Evolutionary conservation across 345 rosid species (phyloP).

Genomic region (Leavenworthia alabamica): DNA sequence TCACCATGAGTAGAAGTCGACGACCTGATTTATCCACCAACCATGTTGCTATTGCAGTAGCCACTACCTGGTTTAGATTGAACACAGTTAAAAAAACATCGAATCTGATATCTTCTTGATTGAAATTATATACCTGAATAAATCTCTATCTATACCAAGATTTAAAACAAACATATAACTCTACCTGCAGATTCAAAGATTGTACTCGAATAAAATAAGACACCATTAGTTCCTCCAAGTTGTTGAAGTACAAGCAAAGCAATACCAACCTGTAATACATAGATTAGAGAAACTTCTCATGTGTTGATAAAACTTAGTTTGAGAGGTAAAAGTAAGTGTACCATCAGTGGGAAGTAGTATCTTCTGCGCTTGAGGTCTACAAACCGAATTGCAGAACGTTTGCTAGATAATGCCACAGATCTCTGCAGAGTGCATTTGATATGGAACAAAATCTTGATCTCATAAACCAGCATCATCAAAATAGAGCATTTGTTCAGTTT

Average conservation of each 20-base stretch:
- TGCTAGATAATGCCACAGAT: slow-evolving; percentile 71
- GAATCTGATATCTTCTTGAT: not conserved
- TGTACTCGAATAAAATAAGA: slow-evolving; percentile 82
- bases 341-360: slow-evolving; percentile 95
- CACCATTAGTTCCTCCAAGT: slow-evolving; percentile 87
- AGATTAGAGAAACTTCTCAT: slow-evolving; percentile 2
- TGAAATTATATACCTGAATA: slow-evolving; percentile 56
- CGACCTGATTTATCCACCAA: slow-evolving; percentile 85
- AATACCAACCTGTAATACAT: slow-evolving; percentile 67
- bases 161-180: slow-evolving; percentile 11
- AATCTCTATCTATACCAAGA: too few relatives aligned
- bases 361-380: slow-evolving; percentile 82
- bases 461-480: not conserved
- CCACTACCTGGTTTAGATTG: slow-evolving; percentile 49
- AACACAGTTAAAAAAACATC: not conserved
- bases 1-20: slow-evolving; percentile 74
- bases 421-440: slow-evolving; percentile 36
- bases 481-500: not conserved
- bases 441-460: not conserved
- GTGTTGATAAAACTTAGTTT: not conserved
- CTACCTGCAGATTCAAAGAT: slow-evolving; percentile 81
- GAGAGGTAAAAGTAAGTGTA: slow-evolving; percentile 23
- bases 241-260: slow-evolving; percentile 86
- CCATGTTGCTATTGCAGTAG: slow-evolving; percentile 82
- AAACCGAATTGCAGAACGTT: slow-evolving; percentile 65